These are phyloP conservation scores for Bisporella sp. DNA, from an alignment of 2,329 filamentous ascomycete genomes.

Conservation along the genomic window DNA sequence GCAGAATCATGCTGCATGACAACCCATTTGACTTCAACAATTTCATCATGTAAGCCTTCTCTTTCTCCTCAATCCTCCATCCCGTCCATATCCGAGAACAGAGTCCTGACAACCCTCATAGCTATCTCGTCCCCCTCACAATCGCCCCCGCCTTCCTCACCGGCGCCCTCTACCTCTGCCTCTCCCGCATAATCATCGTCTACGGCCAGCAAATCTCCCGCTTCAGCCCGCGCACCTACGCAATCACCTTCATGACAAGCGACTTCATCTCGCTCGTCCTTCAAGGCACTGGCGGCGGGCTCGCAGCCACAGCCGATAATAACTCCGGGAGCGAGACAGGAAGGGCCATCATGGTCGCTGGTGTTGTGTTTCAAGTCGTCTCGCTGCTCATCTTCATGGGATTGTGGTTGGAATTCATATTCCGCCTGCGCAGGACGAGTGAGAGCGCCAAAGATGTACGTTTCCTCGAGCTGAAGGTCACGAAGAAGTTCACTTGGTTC, in stretches of 20 bases:
- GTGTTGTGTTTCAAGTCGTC: too few species aligned
- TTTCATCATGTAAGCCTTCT: not conserved
- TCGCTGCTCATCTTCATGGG: too few species aligned
- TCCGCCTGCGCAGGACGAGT: too few species aligned
- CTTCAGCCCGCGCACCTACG: not conserved
- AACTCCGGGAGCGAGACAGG: too few species aligned
- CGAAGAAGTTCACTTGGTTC: too few species aligned
- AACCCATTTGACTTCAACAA: not conserved
- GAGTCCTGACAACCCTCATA: not conserved
- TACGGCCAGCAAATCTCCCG: not conserved
- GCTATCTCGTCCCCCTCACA: not conserved
- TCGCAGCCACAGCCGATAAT: too few species aligned
- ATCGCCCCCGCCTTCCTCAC: not conserved
- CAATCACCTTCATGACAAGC: not conserved
- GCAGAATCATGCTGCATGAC: not conserved
- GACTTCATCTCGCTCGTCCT: not conserved
- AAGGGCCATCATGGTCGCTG: too few species aligned
- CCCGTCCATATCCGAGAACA: not conserved
- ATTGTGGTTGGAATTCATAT: too few species aligned
- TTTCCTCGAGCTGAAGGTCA: too few species aligned
- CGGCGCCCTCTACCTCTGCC: not conserved
- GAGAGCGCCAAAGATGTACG: too few species aligned
- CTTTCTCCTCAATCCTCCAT: not conserved
- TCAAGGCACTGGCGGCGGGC: not conserved
- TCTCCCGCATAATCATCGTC: too few species aligned